These are phyloP conservation scores for Colletotrichum tofieldiae DNA, from an alignment of 2,329 filamentous ascomycete genomes.

Conservation along the genomic window DNA sequence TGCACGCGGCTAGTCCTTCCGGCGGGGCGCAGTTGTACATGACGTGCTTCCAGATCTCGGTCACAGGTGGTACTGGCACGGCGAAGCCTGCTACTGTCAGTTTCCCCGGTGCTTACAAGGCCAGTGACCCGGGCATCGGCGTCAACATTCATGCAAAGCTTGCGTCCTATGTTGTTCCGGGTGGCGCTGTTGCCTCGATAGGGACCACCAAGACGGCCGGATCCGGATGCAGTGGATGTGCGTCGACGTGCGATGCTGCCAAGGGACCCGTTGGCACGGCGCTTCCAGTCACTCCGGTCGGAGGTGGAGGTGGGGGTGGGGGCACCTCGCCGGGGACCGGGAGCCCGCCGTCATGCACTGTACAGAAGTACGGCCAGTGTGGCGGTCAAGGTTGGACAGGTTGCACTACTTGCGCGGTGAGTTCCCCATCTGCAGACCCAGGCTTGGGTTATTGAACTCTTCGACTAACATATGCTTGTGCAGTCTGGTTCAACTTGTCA, in stretches of 20 bases:
- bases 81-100: slow-evolving; percentile 51
- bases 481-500: slow-evolving; percentile 54
- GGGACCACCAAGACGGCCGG: slow-evolving; percentile 60
- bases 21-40: slow-evolving; percentile 58
- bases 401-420: slow-evolving; percentile 58
- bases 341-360: slow-evolving; percentile 50
- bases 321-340: slow-evolving; percentile 26
- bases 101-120: slow-evolving; percentile 62
- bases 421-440: slow-evolving; percentile 16
- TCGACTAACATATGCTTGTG: slow-evolving; percentile 28
- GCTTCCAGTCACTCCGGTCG: slow-evolving; percentile 37
- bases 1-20: slow-evolving; percentile 58
- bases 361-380: slow-evolving; percentile 56
- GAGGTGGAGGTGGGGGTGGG: slow-evolving; percentile 7
- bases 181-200: slow-evolving; percentile 59
- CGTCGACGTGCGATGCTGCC: slow-evolving; percentile 56
- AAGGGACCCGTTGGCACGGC: slow-evolving; percentile 49
- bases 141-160: slow-evolving; percentile 64
- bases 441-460: not conserved
- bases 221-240: slow-evolving; percentile 57
- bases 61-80: slow-evolving; percentile 47
- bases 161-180: slow-evolving; percentile 59
- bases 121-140: slow-evolving; percentile 61
- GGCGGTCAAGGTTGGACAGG: slow-evolving; percentile 59
- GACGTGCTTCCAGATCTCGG: slow-evolving; percentile 56